Conservation (phyloP, 495 filamentous ascomycete species). For the Talaromyces ruber region DNA sequence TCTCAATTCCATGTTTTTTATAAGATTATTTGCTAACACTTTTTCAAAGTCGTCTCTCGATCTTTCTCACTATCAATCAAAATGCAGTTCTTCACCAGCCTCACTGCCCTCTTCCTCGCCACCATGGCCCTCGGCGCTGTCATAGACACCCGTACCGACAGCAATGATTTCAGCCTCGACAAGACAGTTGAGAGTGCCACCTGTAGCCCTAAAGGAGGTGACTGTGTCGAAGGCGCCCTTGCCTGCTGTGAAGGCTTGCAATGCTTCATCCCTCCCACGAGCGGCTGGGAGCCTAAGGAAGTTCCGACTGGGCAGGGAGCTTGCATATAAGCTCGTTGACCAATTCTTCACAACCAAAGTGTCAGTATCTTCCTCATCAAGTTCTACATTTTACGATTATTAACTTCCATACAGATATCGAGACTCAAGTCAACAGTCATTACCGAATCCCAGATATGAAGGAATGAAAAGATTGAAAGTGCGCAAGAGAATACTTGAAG, state of each 20-base stretch:
- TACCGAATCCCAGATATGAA: neutral
- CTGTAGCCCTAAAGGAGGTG: conserved; percentile 3
- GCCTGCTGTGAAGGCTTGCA: neutral
- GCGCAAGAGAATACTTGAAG: neutral
- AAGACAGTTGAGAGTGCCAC: neutral
- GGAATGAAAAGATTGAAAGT: neutral
- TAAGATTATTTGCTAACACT: neutral
- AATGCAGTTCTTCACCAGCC: conserved; percentile 5
- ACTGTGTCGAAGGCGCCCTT: neutral
- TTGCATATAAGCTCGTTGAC: neutral
- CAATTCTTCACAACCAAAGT: neutral
- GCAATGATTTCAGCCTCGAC: neutral
- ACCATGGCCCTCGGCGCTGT: conserved; percentile 4
- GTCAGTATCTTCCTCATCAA: neutral
- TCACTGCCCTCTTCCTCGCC: conserved; percentile 4
- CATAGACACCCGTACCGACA: conserved; percentile 2
- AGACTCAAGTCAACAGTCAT: neutral
- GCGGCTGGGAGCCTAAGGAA: conserved; percentile 1
- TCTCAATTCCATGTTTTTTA: no score
- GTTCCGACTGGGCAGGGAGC: neutral
- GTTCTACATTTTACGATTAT: neutral
- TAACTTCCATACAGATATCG: neutral
- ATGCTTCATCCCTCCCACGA: conserved; percentile 2
- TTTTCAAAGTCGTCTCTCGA: neutral
- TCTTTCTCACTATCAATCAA: neutral